Conservation (phyloP, 2,329 filamentous ascomycete genomes). For the Rutstroemia sp. region DNA sequence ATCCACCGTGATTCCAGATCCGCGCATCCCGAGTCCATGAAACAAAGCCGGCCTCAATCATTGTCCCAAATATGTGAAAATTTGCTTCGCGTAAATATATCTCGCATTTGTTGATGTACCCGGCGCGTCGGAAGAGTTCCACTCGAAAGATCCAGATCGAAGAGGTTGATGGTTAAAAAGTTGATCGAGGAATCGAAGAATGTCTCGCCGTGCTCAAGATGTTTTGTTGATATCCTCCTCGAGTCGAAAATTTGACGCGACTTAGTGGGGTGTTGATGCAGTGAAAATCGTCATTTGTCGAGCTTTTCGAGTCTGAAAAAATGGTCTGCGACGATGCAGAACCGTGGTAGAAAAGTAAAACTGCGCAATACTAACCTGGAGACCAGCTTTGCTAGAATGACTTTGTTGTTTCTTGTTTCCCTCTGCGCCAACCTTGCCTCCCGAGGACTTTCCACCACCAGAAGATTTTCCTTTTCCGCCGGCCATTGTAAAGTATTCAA, state of each 20-base stretch:
- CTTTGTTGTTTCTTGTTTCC: slow-evolving; percentile 31
- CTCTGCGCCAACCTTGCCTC: slow-evolving; percentile 30
- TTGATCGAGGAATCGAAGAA: neutral
- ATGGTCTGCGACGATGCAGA: neutral
- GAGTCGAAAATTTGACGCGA: slow-evolving; percentile 22
- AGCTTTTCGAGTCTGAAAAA: neutral
- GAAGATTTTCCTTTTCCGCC: slow-evolving; percentile 32
- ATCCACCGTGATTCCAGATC: no score
- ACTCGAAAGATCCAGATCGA: neutral
- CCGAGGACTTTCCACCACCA: slow-evolving; percentile 31
- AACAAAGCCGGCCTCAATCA: neutral
- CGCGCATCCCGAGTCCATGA: neutral
- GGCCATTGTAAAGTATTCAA: slow-evolving; percentile 24
- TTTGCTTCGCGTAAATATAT: slow-evolving; percentile 1
- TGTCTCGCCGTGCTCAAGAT: neutral
- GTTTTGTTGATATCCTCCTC: slow-evolving; percentile 5
- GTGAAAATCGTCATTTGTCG: slow-evolving; percentile 10
- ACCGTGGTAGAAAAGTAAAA: neutral
- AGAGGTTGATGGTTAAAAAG: neutral
- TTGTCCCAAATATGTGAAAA: slow-evolving; percentile 3
- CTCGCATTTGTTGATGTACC: slow-evolving; percentile 17
- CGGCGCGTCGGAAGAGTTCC: slow-evolving; percentile 17
- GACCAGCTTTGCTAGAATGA: slow-evolving; percentile 31
- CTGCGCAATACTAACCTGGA: slow-evolving; percentile 28
- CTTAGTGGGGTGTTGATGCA: slow-evolving; percentile 22